These are phyloP conservation scores for Diplosphaera chodatii DNA, from an alignment of 139 green algal genomes.

Conservation along the genomic window DNA sequence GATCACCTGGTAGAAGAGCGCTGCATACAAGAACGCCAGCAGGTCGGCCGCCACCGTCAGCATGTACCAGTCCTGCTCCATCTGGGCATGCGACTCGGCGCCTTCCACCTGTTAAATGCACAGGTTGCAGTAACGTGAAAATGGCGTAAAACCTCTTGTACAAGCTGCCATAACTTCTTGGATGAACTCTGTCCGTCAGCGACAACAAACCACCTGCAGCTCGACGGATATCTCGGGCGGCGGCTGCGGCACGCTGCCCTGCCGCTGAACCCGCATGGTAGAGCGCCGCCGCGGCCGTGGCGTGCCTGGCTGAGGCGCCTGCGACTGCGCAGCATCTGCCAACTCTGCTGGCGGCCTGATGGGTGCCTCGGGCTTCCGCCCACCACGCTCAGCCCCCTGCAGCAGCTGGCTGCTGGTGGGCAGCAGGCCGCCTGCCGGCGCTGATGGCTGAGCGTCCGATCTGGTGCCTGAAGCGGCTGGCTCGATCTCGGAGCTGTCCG, in stretches of 20 bases:
- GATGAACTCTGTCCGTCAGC: too few relatives aligned
- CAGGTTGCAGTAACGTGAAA: too few relatives aligned
- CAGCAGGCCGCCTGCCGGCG: too few relatives aligned
- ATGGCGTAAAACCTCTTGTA: too few relatives aligned
- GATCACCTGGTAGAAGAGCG: conserved; percentile 77
- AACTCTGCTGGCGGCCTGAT: neutral
- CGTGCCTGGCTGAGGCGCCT: neutral
- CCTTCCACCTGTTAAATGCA: conserved; percentile 11
- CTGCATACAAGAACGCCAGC: conserved; percentile 64
- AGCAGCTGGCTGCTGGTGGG: neutral
- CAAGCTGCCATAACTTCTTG: too few relatives aligned
- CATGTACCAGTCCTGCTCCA: conserved; percentile 64
- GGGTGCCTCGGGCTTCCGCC: too few relatives aligned
- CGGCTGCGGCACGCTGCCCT: neutral
- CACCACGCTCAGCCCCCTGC: too few relatives aligned
- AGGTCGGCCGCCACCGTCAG: conserved; percentile 58
- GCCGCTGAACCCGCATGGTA: neutral
- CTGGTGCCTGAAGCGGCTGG: neutral
- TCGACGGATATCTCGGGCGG: neutral
- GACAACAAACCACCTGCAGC: conserved; percentile 7
- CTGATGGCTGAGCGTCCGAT: neutral
- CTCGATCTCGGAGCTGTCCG: neutral
- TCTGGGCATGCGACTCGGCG: conserved; percentile 40
- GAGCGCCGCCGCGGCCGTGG: too few relatives aligned
- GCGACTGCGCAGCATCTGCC: neutral